Evolutionary conservation across 192 early-diverging fungal species (phyloP).

Genomic region (Chytriomyces confervae): DNA sequence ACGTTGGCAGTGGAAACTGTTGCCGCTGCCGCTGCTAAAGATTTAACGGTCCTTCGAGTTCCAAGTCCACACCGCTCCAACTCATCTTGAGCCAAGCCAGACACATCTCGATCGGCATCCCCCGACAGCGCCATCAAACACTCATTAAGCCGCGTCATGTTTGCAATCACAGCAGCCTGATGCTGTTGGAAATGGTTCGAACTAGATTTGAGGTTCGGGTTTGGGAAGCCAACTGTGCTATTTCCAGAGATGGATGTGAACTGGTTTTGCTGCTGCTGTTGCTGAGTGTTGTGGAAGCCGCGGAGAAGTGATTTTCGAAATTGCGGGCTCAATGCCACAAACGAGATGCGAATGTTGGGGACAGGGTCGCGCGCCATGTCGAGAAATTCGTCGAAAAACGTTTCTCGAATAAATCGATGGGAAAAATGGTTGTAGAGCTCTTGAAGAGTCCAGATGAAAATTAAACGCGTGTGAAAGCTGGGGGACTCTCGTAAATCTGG

Average conservation of each 20-base stretch:
- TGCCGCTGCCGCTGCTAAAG: not conserved
- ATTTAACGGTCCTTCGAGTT: not conserved
- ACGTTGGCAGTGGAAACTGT: too few relatives aligned
- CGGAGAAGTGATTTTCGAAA: slow-evolving; percentile 40
- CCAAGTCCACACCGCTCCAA: slow-evolving; percentile 21
- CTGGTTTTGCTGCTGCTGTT: slow-evolving; percentile 14
- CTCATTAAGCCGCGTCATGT: slow-evolving; percentile 27
- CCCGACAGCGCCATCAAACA: slow-evolving; percentile 24
- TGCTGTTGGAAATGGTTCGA: not conserved
- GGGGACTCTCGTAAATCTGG: slow-evolving; percentile 49
- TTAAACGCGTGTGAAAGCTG: slow-evolving; percentile 42
- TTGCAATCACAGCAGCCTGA: slow-evolving; percentile 10
- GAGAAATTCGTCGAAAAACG: slow-evolving; percentile 44
- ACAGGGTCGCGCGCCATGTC: slow-evolving; percentile 50
- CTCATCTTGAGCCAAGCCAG: slow-evolving; percentile 16
- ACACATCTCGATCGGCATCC: slow-evolving; percentile 23
- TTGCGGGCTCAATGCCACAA: slow-evolving; percentile 37
- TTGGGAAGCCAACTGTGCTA: not conserved
- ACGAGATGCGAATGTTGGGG: slow-evolving; percentile 48
- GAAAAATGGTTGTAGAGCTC: slow-evolving; percentile 46
- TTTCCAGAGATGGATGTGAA: not conserved
- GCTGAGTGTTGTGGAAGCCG: not conserved
- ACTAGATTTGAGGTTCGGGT: not conserved
- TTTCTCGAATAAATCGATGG: slow-evolving; percentile 43
- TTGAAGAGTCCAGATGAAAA: slow-evolving; percentile 47